Evolutionary conservation across 306 rosid genomes (phyloP), one percentile per base, ranked within the genome.

Genomic region (Cicer judaicum): DNA sequence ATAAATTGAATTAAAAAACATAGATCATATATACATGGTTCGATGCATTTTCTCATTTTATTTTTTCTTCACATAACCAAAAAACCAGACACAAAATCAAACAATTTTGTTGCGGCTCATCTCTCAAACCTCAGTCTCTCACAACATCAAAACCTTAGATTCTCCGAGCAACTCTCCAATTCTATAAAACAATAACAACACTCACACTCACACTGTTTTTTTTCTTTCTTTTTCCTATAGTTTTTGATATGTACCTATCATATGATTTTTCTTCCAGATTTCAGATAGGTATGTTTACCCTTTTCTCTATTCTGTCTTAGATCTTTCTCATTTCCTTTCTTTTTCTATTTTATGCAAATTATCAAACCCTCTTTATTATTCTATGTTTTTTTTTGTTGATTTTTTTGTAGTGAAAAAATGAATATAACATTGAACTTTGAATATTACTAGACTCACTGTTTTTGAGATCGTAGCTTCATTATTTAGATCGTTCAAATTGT

Each of bases 31-130:
- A 48, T 8, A 14, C 36, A 29, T 29, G 36, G 0, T 29, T 29
- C 36, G 36, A n/a, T n/a, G 56, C 55, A 49, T 49, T 49, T 49
- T 16, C 9, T 6, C 18, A 21, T 10, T 47, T 48, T 66, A 39
- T 34, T 50, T 36, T 55, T 60, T 38, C 57, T 15, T 42, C 15
- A 64, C n/a, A 43, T 61, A 47, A 76, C 73, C 18, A 39, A 29
- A 29, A 29, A 43, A 75, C 69, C 73, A 72, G 74, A 79, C 81
- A 79, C 42, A 29, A 29, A 4, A 80, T 36, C 64, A 13, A 53
- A 56, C 76, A 34, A 68, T 15, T 74, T 69, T 79, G 86, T 83
- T 83, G 83, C 72, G 78, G 78, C 75, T 74, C 77, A 68, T 67
- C 8, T 62, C 78, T 62, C 70, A 65, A n/a, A 59, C 68, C 79